phyloP scores from a whole-genome alignment of 768 basidiomycete species.

The Russula ochroleuca region DNA sequence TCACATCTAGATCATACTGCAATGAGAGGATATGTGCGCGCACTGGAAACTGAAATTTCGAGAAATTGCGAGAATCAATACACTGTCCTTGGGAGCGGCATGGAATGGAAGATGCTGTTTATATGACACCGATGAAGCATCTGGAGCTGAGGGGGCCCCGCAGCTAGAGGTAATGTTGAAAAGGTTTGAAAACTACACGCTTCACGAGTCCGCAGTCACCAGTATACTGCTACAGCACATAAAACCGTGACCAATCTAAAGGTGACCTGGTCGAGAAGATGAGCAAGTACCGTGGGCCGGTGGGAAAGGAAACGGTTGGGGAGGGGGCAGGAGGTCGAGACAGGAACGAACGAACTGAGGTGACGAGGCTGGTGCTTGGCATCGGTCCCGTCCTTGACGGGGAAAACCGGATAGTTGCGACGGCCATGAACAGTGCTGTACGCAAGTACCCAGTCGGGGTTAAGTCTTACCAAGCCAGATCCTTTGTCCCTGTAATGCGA shows the following conservation, averaged over 20 bases:
- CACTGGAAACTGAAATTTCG: background rate
- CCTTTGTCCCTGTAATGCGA: background rate
- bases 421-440: background rate
- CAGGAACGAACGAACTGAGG: constrained; percentile 18
- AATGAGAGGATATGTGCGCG: background rate
- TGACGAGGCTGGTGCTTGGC: background rate
- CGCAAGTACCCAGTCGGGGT: background rate
- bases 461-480: background rate
- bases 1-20: constrained; percentile 20
- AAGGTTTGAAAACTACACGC: too few species aligned
- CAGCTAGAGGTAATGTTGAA: background rate
- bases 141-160: constrained; percentile 10
- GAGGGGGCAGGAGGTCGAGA: background rate
- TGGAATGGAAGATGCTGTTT: background rate
- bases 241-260: background rate
- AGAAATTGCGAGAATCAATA: background rate
- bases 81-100: background rate
- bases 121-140: background rate
- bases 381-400: background rate
- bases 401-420: background rate
- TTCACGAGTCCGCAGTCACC: background rate
- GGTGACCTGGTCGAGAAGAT: background rate
- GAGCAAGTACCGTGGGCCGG: background rate
- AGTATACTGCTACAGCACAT: background rate
- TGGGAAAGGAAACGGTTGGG: background rate